phyloP scores from a whole-genome alignment of 129 eudicot species.

The Helichrysum umbraculigerum region DNA sequence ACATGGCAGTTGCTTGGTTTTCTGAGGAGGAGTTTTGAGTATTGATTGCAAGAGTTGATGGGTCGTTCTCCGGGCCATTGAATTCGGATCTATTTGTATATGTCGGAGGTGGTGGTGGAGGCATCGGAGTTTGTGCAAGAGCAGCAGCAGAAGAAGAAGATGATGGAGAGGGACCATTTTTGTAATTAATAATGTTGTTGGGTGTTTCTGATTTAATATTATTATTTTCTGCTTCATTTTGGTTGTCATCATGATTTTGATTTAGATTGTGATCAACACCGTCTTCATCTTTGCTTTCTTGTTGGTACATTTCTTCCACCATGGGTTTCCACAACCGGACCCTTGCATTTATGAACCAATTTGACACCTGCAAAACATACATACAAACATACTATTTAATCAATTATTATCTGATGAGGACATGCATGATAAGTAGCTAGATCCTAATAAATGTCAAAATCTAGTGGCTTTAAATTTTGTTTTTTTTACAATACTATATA shows the following conservation, averaged over 20 bases:
- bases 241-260: conserved; percentile 1
- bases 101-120: conserved; percentile 28
- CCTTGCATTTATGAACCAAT: conserved; percentile 99
- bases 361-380: conserved; percentile 68
- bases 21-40: conserved; percentile 40
- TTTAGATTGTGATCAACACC: conserved; percentile 23
- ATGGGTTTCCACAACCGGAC: conserved; percentile 99
- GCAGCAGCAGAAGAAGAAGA: conserved; percentile 31
- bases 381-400: conserved; percentile 8
- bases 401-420: conserved; percentile 5
- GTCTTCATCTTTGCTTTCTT: conserved; percentile 74
- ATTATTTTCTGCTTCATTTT: conserved; percentile 14
- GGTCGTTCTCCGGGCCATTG: conserved; percentile 57
- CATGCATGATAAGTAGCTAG: conserved; percentile 8
- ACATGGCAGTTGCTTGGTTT: conserved; percentile 40
- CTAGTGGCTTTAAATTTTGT: conserved; percentile 18
- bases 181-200: conserved; percentile 20
- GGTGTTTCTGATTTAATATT: conserved; percentile 10
- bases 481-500: conserved; percentile 5
- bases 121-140: conserved; percentile 63
- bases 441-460: conserved; percentile 24
- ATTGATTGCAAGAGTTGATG: conserved; percentile 57
- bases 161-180: conserved; percentile 36
- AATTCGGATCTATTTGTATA: conserved; percentile 50
- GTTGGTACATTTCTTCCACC: conserved; percentile 98